Percentiles rank a stretch among this genome's conserved stretches.
phyloP scores from a whole-genome alignment of 2,329 filamentous ascomycete genomes.

The Tolypocladium tropicale region DNA sequence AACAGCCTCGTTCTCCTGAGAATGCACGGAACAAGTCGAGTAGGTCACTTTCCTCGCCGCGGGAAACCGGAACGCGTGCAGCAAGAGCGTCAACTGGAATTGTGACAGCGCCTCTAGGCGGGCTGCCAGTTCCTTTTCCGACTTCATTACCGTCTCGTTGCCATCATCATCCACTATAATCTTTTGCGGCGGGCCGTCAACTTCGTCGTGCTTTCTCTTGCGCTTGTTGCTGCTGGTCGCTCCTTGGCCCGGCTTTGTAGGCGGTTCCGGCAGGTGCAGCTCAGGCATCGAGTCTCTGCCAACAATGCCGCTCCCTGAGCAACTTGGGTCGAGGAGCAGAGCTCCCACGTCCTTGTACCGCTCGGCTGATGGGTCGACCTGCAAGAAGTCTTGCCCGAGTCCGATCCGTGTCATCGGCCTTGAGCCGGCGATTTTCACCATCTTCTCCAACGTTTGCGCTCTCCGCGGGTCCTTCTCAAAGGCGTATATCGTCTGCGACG shows the following conservation, averaged over 20 bases:
- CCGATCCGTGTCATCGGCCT: constrained; percentile 56
- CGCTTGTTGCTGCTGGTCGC: constrained; percentile 16
- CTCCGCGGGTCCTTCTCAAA: constrained; percentile 68
- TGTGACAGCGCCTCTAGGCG: constrained; percentile 64
- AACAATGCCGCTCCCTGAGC: constrained; percentile 90
- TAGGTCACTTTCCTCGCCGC: constrained; percentile 70
- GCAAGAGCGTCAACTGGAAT: constrained; percentile 73
- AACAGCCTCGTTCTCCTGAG: constrained; percentile 80
- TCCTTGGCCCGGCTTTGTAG: constrained; percentile 9
- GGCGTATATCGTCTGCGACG: constrained; percentile 49
- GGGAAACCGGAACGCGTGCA: constrained; percentile 78
- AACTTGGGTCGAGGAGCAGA: constrained; percentile 84
- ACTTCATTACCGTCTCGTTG: constrained; percentile 39
- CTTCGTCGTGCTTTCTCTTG: constrained; percentile 36
- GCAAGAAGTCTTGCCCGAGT: constrained; percentile 71
- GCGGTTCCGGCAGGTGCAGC: constrained; percentile 45
- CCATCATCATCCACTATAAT: constrained; percentile 48
- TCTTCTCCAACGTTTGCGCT: constrained; percentile 68
- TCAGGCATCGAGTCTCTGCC: constrained; percentile 71
- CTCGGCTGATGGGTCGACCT: constrained; percentile 52
- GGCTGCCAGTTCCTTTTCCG: constrained; percentile 46
- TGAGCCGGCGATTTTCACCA: constrained; percentile 71
- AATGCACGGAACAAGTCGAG: constrained; percentile 85
- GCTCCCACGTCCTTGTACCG: constrained; percentile 64
- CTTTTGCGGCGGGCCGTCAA: constrained; percentile 17